Evolutionary conservation across 495 filamentous ascomycete genomes (phyloP), one percentile per base, ranked within the genome.

Genomic region (Annulohypoxylon maeteangense): DNA sequence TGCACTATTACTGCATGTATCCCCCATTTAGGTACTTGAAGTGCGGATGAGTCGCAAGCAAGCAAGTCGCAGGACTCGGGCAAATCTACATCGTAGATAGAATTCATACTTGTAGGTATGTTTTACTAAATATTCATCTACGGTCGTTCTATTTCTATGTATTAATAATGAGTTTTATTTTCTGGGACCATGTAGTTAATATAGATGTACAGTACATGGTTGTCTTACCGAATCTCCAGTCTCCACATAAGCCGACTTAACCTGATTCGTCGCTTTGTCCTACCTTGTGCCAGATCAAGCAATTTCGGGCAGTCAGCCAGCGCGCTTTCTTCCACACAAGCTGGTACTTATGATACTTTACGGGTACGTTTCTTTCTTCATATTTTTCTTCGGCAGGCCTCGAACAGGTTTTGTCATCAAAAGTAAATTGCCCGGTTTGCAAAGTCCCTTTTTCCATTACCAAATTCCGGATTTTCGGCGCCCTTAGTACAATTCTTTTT

Each of bases 271-370:
- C 50, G 61, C 61, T 73, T 73, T 73, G 70, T 73, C 65, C 65
- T 73, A 73, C 70, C 70, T 68, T 66, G 65, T 73, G 70, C 70
- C 61, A 73, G 65, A 73, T 68, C 62, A 65, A 73, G 70, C 61
- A 73, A 73, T 68, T 56, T 65, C 54, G 65, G 61, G 62, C 36
- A 47, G 59, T 61, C 32, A 64, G 58, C 59, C 50, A 50, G 22
- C 50, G 36, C 7, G 22, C 38, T 7, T 55, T 36, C 64, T 18
- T 14, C 4, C 47, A 47, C 59, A 25, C 51, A 62, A 38, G 12
- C n/a, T 45, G 42, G 53, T 40, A 51, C 31, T 32, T 50, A 16
- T 32, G 36, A n/a, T 23, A 38, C 22, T 18, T 18, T 56, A 31
- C 12, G 40, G 40, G 29, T 31, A 56, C 23, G 36, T 64, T 7